These are phyloP conservation scores for Kondoa subrosea DNA, from an alignment of 768 basidiomycete genomes.

Conservation along the genomic window DNA sequence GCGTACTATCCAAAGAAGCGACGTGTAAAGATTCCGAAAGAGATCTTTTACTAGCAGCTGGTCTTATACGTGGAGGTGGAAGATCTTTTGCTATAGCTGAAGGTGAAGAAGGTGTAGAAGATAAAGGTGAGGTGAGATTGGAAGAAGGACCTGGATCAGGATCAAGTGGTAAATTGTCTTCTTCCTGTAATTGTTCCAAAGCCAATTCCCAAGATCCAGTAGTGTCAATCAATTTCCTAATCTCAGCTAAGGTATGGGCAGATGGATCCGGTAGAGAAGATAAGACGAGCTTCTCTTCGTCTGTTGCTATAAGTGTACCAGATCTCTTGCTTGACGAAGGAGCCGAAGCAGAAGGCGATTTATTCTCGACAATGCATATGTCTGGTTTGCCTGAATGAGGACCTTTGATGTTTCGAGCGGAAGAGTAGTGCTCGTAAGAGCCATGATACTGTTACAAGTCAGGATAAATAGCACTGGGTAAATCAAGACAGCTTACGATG, in stretches of 20 bases:
- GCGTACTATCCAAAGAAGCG: neutral
- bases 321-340: neutral
- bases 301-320: neutral
- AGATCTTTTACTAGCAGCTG: neutral
- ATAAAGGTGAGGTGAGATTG: neutral
- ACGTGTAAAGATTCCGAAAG: neutral
- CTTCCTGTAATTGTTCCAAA: slow-evolving; percentile 12
- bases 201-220: slow-evolving; percentile 15
- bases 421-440: slow-evolving; percentile 77
- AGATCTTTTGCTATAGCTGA: neutral
- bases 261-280: slow-evolving; percentile 15
- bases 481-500: slow-evolving; percentile 32
- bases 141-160: neutral
- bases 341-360: neutral
- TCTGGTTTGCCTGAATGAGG: slow-evolving; percentile 49
- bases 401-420: slow-evolving; percentile 70
- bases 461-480: neutral
- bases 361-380: slow-evolving; percentile 13
- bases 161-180: neutral
- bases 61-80: neutral
- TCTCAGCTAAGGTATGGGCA: slow-evolving; percentile 13
- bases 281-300: slow-evolving; percentile 17
- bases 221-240: slow-evolving; percentile 14
- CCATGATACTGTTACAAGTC: slow-evolving; percentile 10
- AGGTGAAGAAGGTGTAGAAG: neutral